phyloP scores from a whole-genome alignment of 352 stramenopile genomes.

The Globisporangium alternatum region DNA sequence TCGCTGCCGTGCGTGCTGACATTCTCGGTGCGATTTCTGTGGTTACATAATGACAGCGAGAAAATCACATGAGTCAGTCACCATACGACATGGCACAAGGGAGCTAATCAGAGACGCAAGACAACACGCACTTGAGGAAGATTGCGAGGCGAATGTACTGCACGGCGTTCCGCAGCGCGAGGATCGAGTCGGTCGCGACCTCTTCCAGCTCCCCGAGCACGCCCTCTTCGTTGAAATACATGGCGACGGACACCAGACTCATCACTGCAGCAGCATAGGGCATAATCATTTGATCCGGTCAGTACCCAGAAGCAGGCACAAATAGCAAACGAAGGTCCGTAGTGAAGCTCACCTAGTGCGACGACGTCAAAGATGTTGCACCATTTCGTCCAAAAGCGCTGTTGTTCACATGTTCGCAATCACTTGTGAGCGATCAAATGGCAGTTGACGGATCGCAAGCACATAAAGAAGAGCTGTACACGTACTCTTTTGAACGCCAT shows the following conservation, averaged over 20 bases:
- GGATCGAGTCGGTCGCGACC: conserved; percentile 68
- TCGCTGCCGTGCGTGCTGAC: conserved; percentile 45
- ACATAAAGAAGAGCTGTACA: not conserved
- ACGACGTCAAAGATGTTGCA: conserved; percentile 84
- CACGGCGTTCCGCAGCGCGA: conserved; percentile 72
- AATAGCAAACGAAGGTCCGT: not conserved
- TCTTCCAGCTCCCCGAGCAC: conserved; percentile 82
- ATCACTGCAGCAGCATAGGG: conserved; percentile 35
- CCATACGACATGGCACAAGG: not conserved
- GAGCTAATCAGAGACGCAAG: not conserved
- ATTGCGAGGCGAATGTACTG: conserved; percentile 81
- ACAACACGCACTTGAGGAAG: conserved; percentile 68
- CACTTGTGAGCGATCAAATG: not conserved
- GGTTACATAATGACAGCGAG: not conserved
- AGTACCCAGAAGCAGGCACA: not conserved
- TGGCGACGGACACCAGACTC: conserved; percentile 71
- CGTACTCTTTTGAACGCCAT: conserved; percentile 70
- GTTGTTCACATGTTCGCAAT: not conserved
- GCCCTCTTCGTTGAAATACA: conserved; percentile 86
- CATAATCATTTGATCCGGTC: not conserved
- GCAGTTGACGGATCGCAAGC: not conserved
- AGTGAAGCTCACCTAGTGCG: conserved; percentile 40
- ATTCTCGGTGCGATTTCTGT: conserved; percentile 57
- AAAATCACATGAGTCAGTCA: not conserved
- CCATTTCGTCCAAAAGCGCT: conserved; percentile 85